These are phyloP conservation scores for Xylaria grammica DNA, from an alignment of 495 filamentous ascomycete genomes.

Conservation along the genomic window DNA sequence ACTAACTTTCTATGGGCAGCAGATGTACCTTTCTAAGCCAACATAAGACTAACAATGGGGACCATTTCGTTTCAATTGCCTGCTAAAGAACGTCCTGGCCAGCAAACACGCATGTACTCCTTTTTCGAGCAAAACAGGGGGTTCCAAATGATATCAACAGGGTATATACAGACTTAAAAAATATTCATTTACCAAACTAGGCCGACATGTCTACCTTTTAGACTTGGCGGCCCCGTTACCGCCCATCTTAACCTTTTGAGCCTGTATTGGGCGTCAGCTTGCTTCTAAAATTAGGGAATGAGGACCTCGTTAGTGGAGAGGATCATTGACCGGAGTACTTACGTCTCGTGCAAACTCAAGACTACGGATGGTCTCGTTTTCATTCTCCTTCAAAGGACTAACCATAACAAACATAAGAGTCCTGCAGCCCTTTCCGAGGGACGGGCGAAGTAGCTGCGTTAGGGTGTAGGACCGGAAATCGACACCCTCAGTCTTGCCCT, in stretches of 20 bases:
- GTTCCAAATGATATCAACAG: neutral
- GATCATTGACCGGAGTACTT: conserved; percentile 27
- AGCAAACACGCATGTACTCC: neutral
- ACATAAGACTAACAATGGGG: neutral
- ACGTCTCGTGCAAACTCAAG: conserved; percentile 96
- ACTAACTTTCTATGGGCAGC: too few relatives aligned
- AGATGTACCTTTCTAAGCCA: too few relatives aligned
- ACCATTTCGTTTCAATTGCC: conserved; percentile 15
- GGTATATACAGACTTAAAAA: conserved; percentile 13
- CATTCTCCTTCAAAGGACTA: conserved; percentile 86
- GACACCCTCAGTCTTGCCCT: conserved; percentile 84
- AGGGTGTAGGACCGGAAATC: conserved; percentile 97
- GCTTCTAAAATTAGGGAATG: neutral
- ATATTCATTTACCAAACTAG: conserved; percentile 1
- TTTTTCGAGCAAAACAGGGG: neutral
- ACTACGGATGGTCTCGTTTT: conserved; percentile 92
- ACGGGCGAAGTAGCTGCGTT: conserved; percentile 94
- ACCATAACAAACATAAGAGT: conserved; percentile 99
- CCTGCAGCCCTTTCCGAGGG: conserved; percentile 92
- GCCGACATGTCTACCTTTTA: conserved; percentile 24
- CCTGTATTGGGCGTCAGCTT: conserved; percentile 28
- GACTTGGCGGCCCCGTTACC: conserved; percentile 26
- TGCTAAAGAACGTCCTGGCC: conserved; percentile 16
- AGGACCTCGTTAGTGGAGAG: neutral
- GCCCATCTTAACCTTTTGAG: conserved; percentile 42